These are phyloP conservation scores for Microbotryum lychnidis-dioicae DNA, from an alignment of 1,284 basidiomycete genomes.

Conservation along the genomic window DNA sequence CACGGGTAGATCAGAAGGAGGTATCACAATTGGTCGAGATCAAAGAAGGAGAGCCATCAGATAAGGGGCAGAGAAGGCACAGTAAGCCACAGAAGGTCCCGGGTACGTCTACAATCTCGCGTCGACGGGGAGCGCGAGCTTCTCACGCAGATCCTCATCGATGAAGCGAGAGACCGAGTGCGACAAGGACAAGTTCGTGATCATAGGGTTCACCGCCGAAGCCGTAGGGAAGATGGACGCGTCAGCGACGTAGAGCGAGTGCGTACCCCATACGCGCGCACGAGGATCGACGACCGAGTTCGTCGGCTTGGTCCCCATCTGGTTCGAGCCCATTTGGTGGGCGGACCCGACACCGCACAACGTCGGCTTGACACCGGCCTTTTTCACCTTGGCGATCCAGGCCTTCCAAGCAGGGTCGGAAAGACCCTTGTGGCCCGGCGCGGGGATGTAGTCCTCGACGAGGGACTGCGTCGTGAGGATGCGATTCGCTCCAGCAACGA, in stretches of 20 bases:
- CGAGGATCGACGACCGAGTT: constrained; percentile 41
- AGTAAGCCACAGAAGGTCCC: too few relatives aligned
- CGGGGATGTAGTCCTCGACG: constrained; percentile 33
- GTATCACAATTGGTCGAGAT: too few relatives aligned
- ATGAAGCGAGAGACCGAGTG: constrained; percentile 24
- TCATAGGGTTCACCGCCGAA: constrained; percentile 46
- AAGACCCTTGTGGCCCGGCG: constrained; percentile 27
- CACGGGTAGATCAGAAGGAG: too few relatives aligned
- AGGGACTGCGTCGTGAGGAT: constrained; percentile 40
- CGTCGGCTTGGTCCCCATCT: constrained; percentile 40
- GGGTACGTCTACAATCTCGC: not conserved
- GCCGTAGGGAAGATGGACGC: constrained; percentile 43
- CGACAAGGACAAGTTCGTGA: constrained; percentile 36
- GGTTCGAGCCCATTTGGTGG: constrained; percentile 41
- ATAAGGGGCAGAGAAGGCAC: too few relatives aligned
- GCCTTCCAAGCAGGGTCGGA: constrained; percentile 35
- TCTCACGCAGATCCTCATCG: constrained; percentile 13
- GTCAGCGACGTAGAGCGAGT: constrained; percentile 45
- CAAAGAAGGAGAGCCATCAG: too few relatives aligned
- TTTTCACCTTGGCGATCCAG: constrained; percentile 31
- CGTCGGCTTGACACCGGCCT: constrained; percentile 18
- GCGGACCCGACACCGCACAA: constrained; percentile 29
- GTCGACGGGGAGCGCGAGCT: constrained; percentile 1
- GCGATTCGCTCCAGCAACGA: constrained; percentile 42
- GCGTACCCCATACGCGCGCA: constrained; percentile 43